These are phyloP conservation scores for Dryas octopetala DNA, from an alignment of 306 rosid species.

Conservation along the genomic window DNA sequence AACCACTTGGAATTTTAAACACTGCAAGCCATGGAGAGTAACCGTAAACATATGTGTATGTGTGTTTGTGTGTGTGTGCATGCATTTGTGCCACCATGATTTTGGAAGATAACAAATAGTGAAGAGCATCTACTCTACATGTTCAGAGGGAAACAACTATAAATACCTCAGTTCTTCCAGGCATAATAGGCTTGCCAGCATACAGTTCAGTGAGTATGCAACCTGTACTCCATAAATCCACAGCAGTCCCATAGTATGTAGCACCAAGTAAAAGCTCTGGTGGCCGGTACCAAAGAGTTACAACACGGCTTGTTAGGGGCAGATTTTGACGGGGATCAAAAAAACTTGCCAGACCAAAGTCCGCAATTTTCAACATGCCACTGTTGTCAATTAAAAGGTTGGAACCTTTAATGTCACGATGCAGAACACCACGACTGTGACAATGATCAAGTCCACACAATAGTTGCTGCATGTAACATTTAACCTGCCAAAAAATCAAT, in stretches of 20 bases:
- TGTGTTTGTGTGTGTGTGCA: background rate
- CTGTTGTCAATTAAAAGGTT: conserved; percentile 85
- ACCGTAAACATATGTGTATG: background rate
- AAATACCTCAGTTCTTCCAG: conserved; percentile 92
- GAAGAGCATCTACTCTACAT: conserved; percentile 21
- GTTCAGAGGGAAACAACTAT: background rate
- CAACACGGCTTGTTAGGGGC: conserved; percentile 89
- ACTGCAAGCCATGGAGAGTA: background rate
- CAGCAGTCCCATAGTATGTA: conserved; percentile 78
- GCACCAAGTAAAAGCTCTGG: conserved; percentile 97
- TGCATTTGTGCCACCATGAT: background rate
- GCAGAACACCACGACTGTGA: conserved; percentile 80
- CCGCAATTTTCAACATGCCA: conserved; percentile 82
- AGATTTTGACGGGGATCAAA: conserved; percentile 73
- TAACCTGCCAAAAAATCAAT: conserved; percentile 60
- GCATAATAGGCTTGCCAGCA: conserved; percentile 95
- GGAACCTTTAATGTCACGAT: conserved; percentile 94
- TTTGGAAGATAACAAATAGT: conserved; percentile 11
- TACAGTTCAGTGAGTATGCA: conserved; percentile 92
- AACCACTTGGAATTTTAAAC: background rate
- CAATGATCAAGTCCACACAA: conserved; percentile 83
- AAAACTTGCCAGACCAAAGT: conserved; percentile 88
- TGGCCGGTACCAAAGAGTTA: conserved; percentile 92
- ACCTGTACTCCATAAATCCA: conserved; percentile 93
- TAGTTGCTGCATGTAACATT: conserved; percentile 95